Base-by-base conservation (phyloP, 2,329 filamentous ascomycete genomes). In the Aspergillus tubingensis region DNA sequence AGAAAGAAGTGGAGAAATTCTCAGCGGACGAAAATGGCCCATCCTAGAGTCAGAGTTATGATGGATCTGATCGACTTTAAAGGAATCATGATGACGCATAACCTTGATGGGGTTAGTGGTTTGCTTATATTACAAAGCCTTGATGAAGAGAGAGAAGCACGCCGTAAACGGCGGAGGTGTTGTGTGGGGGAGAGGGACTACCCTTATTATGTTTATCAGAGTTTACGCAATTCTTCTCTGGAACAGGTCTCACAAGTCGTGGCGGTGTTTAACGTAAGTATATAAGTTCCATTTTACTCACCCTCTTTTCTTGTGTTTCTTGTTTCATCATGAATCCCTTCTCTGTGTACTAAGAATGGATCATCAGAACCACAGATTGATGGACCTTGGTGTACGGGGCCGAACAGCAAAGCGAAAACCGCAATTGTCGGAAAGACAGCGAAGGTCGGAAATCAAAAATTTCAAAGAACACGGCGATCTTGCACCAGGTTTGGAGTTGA, bases 41-140 rank as follows among this genome's bases (percentile, higher is more conserved):
- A 57, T 54, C 49, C 59, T 13, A 54, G 54, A 2, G 11, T 57
- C 19, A 17, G 32, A 13, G 48, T 54, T 17, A 48, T 49, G 2
- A 11, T 60, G 13, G 49, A 60, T 23, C n/a, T 43, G 10, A 10
- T 32, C 1, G 30, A 32, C 10, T 32, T 32, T 11, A 32, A 32
- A 32, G 30, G 30, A 5, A 13, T 32, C 30, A 11, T 13, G 10
- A 3, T 13, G 30, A 32, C 30, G 3, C 30, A 13, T 13, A 13
- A 1, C 0, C 30, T 2, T 13, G 30, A 32, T 32, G 30, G 30
- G 30, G 30, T 32, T 32, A 11, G 4, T 32, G 30, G 10, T 13
- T 1, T 32, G 30, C 11, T 32, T 13, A 32, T 32, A 13, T 13
- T 11, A 5, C 30, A 32, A 8, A 32, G 30, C 10, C 10, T 13